Evolutionary conservation across 1,284 basidiomycete species (phyloP), one percentile per base, ranked within the genome.

Genomic region (Gomphus sp.): DNA sequence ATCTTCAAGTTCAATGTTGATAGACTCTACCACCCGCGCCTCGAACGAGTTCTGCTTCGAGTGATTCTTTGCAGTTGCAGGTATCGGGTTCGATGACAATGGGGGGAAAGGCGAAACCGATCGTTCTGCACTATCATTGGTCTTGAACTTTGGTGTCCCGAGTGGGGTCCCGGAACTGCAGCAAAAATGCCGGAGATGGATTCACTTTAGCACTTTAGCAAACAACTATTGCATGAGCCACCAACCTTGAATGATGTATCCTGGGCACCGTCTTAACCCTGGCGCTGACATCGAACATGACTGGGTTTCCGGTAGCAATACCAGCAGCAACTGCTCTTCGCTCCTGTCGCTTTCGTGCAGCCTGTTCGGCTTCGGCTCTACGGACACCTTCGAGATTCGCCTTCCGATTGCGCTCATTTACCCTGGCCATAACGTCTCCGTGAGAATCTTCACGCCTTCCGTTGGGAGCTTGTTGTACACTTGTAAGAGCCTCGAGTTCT

Each of bases 321-420:
- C 71, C 74, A 56, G 70, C 68, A n/a, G 73, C 73, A 14, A 76
- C 77, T 53, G 83, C 69, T 69, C 84, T 85, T 55, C 87, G 80
- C 62, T 87, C 84, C 60, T 76, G 74, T 52, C 82, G 74, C 69
- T 83, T 86, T 50, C 82, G 75, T 64, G 87, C 85, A 8, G 80
- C 73, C 61, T 87, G 82, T 39, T 76, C 76, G 45, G 84, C 68
- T 71, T 95, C 93, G 0, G 91, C 88, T 63, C 82, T 83, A 53
- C 88, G 78, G 61, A 93, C 83, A 1, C 82, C 80, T 65, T 93
- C 91, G 62, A 84, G 67, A 61, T 95, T 96, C 51, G 86, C 84
- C 64, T 80, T 82, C 47, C 91, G 80, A 69, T 98, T 96, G 55
- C 91, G 82, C 71, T 94, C 91, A 69, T 95, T 96, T 61, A 97